Conservation (phyloP, 352 stramenopile species). For the Phytophthora lateralis region DNA sequence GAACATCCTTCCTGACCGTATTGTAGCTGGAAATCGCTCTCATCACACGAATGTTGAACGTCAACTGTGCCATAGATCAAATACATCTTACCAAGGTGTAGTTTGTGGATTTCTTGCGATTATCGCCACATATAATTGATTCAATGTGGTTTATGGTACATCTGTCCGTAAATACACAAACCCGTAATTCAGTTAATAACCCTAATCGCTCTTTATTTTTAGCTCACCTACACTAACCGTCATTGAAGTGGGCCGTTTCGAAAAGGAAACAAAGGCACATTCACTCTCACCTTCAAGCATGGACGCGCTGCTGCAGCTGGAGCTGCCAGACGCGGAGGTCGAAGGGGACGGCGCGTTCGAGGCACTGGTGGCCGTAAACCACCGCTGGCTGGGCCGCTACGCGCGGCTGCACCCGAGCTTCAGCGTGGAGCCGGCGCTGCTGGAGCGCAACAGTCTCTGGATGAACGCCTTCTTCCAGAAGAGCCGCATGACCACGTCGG, state of each 20-base stretch:
- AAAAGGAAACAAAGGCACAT: not conserved
- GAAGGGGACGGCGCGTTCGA: conserved; percentile 48
- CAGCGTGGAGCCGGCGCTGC: conserved; percentile 52
- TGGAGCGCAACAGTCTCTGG: conserved; percentile 78
- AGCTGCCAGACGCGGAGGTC: conserved; percentile 37
- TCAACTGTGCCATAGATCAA: too few relatives aligned
- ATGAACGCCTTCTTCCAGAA: conserved; percentile 88
- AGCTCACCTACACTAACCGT: conserved; percentile 8
- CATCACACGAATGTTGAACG: too few relatives aligned
- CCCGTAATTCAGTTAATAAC: too few relatives aligned
- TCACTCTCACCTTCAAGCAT: not conserved
- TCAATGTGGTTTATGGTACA: too few relatives aligned
- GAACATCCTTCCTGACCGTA: too few relatives aligned
- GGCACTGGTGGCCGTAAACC: conserved; percentile 62
- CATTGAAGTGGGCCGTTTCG: conserved; percentile 26
- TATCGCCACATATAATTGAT: too few relatives aligned
- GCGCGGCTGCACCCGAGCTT: conserved; percentile 61
- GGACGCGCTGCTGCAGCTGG: conserved; percentile 38
- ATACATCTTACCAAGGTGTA: too few relatives aligned
- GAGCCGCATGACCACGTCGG: conserved; percentile 67
- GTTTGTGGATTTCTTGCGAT: too few relatives aligned
- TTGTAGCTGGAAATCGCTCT: too few relatives aligned
- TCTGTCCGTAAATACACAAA: too few relatives aligned
- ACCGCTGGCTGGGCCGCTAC: conserved; percentile 69
- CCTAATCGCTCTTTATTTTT: conserved; percentile 8